A percentile compares a stretch with the other conserved stretches of the same genome.
Conservation (phyloP, 169 alveolate species). For the Eimeria necatrix region DNA sequence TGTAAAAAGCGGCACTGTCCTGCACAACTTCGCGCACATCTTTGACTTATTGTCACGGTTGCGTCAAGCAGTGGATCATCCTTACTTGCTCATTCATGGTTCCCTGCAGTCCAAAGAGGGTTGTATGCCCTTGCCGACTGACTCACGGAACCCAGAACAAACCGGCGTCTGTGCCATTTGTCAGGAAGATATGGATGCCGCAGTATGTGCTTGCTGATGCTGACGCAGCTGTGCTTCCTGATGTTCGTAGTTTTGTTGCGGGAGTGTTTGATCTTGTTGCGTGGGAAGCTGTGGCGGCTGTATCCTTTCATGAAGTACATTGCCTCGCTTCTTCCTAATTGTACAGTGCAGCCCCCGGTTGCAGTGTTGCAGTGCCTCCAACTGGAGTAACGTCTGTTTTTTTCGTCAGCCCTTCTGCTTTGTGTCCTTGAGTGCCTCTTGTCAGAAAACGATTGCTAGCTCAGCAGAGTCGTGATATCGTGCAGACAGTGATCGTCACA, state of each 20-base stretch:
- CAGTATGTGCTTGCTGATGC: slow-evolving; percentile 2
- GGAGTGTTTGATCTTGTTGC: too few species aligned
- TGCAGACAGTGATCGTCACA: not conserved
- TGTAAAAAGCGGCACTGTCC: slow-evolving; percentile 90
- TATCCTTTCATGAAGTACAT: too few species aligned
- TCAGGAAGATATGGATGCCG: slow-evolving; percentile 83
- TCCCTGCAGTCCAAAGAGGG: slow-evolving; percentile 86
- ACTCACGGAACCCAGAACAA: slow-evolving; percentile 81
- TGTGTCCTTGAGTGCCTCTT: not conserved
- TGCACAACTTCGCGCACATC: slow-evolving; percentile 95
- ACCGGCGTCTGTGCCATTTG: slow-evolving; percentile 87
- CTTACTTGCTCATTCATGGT: slow-evolving; percentile 93
- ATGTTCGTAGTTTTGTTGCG: too few species aligned
- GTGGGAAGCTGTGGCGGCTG: too few species aligned
- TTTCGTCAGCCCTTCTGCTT: too few species aligned
- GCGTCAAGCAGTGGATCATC: slow-evolving; percentile 96
- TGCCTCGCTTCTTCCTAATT: too few species aligned
- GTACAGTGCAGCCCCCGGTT: not conserved
- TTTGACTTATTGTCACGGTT: slow-evolving; percentile 92
- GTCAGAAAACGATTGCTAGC: not conserved
- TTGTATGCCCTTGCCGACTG: slow-evolving; percentile 82
- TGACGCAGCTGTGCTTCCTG: not conserved
- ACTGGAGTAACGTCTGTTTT: too few species aligned
- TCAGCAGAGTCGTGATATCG: too few species aligned
- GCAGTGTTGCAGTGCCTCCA: not conserved